These are phyloP conservation scores for Colletotrichum tropicicola DNA, from an alignment of 2,329 filamentous ascomycete genomes.

Conservation along the genomic window DNA sequence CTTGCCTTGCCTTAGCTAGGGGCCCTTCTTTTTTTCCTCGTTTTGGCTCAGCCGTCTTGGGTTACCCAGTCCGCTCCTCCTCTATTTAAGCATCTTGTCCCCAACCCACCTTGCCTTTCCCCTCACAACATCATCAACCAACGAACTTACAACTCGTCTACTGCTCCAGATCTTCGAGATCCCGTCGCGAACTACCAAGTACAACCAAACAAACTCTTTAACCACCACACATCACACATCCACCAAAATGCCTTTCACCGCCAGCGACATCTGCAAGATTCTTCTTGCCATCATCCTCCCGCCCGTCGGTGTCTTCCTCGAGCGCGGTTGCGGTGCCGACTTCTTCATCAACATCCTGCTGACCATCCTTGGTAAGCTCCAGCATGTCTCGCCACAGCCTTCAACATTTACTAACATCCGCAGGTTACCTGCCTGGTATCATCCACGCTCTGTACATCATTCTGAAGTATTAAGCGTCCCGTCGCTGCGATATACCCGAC, in stretches of 20 bases:
- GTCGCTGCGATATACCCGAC: neutral
- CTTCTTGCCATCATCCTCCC: conserved; percentile 90
- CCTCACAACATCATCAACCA: conserved; percentile 10
- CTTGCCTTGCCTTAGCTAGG: neutral
- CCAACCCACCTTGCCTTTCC: conserved; percentile 11
- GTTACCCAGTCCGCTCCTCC: neutral
- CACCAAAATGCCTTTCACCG: conserved; percentile 66
- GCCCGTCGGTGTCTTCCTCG: conserved; percentile 92
- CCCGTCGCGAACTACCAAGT: conserved; percentile 5
- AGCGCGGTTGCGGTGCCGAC: conserved; percentile 88
- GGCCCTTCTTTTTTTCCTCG: conserved; percentile 1
- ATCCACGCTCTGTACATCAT: conserved; percentile 96
- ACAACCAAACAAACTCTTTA: conserved; percentile 1
- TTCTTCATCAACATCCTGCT: conserved; percentile 92
- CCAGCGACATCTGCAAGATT: conserved; percentile 69
- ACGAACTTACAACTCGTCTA: conserved; percentile 4
- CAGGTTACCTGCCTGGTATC: conserved; percentile 78
- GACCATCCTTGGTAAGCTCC: conserved; percentile 71
- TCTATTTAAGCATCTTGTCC: conserved; percentile 18
- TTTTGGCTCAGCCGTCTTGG: neutral
- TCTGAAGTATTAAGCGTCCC: conserved; percentile 77
- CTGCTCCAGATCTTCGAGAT: conserved; percentile 4
- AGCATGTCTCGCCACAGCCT: neutral
- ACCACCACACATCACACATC: neutral
- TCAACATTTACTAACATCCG: conserved; percentile 33